These are phyloP conservation scores for Ajuga chamaepitys DNA, from an alignment of 257 asterid species.

Conservation along the genomic window DNA sequence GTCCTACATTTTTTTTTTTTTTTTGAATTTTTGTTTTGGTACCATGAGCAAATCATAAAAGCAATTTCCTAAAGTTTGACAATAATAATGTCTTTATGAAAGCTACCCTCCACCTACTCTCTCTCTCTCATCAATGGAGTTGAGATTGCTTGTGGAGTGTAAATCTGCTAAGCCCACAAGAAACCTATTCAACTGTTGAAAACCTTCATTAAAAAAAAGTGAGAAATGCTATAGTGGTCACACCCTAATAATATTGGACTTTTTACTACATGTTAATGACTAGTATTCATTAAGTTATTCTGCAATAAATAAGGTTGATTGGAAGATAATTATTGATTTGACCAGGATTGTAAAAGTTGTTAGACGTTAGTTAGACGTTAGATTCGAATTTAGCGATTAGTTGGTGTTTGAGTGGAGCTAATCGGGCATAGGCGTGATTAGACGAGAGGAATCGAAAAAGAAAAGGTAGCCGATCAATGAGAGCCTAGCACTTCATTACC, in stretches of 20 bases:
- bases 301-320: no score
- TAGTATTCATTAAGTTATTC: no score
- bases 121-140: background rate
- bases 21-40: background rate
- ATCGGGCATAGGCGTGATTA: no score
- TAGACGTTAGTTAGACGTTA: no score
- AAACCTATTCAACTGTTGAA: slow-evolving; percentile 16
- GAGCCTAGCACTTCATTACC: no score
- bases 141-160: slow-evolving; percentile 27
- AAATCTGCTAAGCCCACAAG: slow-evolving; percentile 27
- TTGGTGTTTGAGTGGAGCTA: no score
- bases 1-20: slow-evolving; percentile 14
- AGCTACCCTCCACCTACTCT: slow-evolving; percentile 43
- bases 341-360: no score
- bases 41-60: slow-evolving; percentile 48
- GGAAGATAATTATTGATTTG: no score
- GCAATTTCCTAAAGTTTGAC: slow-evolving; percentile 58
- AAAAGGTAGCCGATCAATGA: no score
- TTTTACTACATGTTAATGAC: background rate
- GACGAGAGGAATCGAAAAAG: no score
- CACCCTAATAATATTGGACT: background rate
- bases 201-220: background rate
- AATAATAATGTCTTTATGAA: slow-evolving; percentile 51
- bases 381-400: no score
- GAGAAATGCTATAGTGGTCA: background rate